phyloP scores from a whole-genome alignment of 495 filamentous ascomycete genomes.

The Penicillium pulvis region DNA sequence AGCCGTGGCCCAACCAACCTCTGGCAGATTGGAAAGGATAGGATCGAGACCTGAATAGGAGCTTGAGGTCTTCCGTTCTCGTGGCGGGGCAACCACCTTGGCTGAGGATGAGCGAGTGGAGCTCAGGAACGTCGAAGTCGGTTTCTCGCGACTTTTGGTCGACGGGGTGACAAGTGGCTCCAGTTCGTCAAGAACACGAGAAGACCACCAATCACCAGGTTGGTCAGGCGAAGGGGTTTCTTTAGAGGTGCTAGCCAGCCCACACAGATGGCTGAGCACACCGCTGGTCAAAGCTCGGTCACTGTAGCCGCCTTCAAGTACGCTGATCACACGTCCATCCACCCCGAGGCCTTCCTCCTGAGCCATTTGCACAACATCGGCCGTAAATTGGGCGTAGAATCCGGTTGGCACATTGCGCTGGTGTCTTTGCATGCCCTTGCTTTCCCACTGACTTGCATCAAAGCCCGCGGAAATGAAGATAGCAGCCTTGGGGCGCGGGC shows the following conservation, averaged over 20 bases:
- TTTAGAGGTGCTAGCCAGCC: constrained; percentile 53
- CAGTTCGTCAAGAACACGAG: constrained; percentile 64
- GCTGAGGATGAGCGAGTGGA: constrained; percentile 79
- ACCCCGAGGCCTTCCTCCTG: constrained; percentile 76
- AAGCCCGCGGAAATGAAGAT: constrained; percentile 96
- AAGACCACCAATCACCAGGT: constrained; percentile 71
- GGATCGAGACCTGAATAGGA: constrained; percentile 36
- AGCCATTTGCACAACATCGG: constrained; percentile 78
- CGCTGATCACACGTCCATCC: constrained; percentile 84
- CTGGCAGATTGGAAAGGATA: constrained; percentile 67
- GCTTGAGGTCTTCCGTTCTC: constrained; percentile 50
- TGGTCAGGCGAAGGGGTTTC: not conserved
- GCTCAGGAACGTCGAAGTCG: constrained; percentile 67
- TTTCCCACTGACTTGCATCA: constrained; percentile 94
- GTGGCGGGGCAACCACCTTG: constrained; percentile 63
- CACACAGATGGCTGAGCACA: constrained; percentile 83
- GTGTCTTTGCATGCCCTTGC: constrained; percentile 90
- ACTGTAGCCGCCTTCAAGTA: constrained; percentile 94
- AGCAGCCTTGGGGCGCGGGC: constrained; percentile 68
- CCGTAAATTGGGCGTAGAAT: constrained; percentile 89
- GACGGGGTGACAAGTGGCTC: constrained; percentile 55
- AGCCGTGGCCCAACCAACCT: constrained; percentile 82
- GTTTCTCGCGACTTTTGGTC: constrained; percentile 52
- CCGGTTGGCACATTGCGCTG: constrained; percentile 93
- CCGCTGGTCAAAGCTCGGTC: constrained; percentile 86